Percentiles rank a stretch among this genome's conserved stretches.
phyloP scores from a whole-genome alignment of 2,329 filamentous ascomycete genomes.

The Penicillium sp. region DNA sequence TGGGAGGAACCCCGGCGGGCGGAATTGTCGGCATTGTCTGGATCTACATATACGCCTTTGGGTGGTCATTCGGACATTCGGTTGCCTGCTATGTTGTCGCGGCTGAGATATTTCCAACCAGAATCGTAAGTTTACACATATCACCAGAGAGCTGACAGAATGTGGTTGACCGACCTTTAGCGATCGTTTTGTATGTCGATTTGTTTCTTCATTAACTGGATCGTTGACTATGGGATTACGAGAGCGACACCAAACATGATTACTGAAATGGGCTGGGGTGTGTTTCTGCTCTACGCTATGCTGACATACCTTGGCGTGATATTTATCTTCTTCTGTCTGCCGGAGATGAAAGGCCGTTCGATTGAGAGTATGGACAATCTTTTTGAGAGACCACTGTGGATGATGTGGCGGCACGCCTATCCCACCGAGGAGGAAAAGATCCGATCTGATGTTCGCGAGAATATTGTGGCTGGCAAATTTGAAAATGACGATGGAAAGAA shows the following conservation, averaged over 20 bases:
- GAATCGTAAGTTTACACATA: slow-evolving; percentile 24
- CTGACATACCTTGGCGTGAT: slow-evolving; percentile 42
- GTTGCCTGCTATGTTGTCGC: slow-evolving; percentile 35
- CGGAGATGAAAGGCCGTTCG: slow-evolving; percentile 35
- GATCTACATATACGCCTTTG: slow-evolving; percentile 38
- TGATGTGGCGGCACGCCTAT: slow-evolving; percentile 48
- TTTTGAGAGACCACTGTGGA: slow-evolving; percentile 42
- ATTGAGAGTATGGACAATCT: slow-evolving; percentile 42
- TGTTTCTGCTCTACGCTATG: slow-evolving; percentile 41
- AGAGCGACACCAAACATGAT: slow-evolving; percentile 40
- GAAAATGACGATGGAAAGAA: slow-evolving; percentile 19
- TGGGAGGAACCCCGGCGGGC: slow-evolving; percentile 41
- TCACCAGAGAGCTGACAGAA: neutral
- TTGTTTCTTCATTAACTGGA: slow-evolving; percentile 37
- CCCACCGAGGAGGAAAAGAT: slow-evolving; percentile 42
- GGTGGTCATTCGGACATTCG: slow-evolving; percentile 35
- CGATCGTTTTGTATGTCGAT: slow-evolving; percentile 35
- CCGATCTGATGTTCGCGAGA: slow-evolving; percentile 34
- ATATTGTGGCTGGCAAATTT: slow-evolving; percentile 15
- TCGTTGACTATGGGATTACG: slow-evolving; percentile 37
- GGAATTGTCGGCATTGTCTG: slow-evolving; percentile 47
- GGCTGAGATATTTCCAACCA: slow-evolving; percentile 35
- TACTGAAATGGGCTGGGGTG: slow-evolving; percentile 41
- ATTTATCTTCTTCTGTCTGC: slow-evolving; percentile 39
- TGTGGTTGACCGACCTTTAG: neutral